phyloP scores from a whole-genome alignment of 371 early-diverging fungal species.

The Synchytrium microbalum region DNA sequence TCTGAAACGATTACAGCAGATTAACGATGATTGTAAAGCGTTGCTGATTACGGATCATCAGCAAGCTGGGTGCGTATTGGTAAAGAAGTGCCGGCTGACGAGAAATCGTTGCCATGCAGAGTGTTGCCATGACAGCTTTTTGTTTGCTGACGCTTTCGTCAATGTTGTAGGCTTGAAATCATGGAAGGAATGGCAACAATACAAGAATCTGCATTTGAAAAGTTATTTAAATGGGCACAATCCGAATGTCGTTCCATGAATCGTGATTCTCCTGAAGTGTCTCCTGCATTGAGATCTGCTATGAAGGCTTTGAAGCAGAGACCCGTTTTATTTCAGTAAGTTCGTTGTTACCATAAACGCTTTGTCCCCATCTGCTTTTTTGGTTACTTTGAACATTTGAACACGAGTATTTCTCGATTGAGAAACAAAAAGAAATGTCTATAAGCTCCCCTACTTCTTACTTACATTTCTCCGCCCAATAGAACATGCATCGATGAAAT shows the following conservation, averaged over 20 bases:
- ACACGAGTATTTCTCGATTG: no score
- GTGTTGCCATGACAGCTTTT: no score
- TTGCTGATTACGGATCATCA: constrained; percentile 67
- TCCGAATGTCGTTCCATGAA: constrained; percentile 60
- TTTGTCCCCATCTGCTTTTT: not conserved
- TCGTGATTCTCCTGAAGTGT: constrained; percentile 65
- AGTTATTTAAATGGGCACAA: constrained; percentile 72
- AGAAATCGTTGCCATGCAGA: not conserved
- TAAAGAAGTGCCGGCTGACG: constrained; percentile 1
- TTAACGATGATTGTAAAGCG: constrained; percentile 68
- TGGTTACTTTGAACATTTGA: constrained; percentile 4
- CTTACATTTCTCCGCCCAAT: constrained; percentile 6
- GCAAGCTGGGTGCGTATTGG: constrained; percentile 55
- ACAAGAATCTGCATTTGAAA: constrained; percentile 69
- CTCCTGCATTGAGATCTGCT: constrained; percentile 55
- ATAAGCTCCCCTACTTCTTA: not conserved
- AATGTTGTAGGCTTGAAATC: constrained; percentile 66
- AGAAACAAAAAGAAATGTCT: not conserved
- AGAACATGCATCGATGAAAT: constrained; percentile 67
- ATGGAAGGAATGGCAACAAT: constrained; percentile 63
- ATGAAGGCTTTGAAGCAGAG: constrained; percentile 61
- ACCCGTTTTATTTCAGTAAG: constrained; percentile 69
- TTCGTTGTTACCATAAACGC: constrained; percentile 3
- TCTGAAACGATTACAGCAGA: constrained; percentile 58
- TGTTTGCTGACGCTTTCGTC: no score